Percentiles rank a stretch among this genome's conserved stretches.
phyloP scores from a whole-genome alignment of 805 yeast genomes.

The Ogataea corticis region DNA sequence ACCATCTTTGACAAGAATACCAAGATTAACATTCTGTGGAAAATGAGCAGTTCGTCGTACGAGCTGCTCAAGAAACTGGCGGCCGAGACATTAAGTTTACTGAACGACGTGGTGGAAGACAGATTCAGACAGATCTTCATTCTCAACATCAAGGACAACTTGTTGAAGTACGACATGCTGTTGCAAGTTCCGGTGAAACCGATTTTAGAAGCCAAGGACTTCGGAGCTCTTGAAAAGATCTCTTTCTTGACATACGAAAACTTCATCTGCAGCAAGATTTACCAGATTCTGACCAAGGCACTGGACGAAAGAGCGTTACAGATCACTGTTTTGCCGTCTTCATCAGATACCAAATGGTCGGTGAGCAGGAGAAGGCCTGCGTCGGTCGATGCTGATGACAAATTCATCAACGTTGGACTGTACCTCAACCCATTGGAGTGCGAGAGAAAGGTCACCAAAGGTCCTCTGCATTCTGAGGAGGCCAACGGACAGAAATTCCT shows the following conservation, averaged over 20 bases:
- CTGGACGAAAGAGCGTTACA: constrained; percentile 50
- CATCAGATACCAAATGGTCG: constrained; percentile 34
- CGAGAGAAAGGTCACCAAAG: constrained; percentile 83
- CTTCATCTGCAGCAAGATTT: constrained; percentile 60
- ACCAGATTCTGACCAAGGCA: constrained; percentile 56
- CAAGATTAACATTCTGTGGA: constrained; percentile 79
- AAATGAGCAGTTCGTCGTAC: constrained; percentile 72
- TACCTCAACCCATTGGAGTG: constrained; percentile 68
- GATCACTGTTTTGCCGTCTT: constrained; percentile 33
- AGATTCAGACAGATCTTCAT: constrained; percentile 79
- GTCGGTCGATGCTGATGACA: constrained; percentile 28
- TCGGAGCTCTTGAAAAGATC: constrained; percentile 71
- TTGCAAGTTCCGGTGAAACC: constrained; percentile 52
- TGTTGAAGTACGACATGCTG: constrained; percentile 66
- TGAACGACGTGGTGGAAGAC: constrained; percentile 80
- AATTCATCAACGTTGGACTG: constrained; percentile 56
- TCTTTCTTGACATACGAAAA: constrained; percentile 70
- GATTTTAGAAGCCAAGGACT: constrained; percentile 41
- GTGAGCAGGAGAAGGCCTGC: constrained; percentile 56
- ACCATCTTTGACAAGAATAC: constrained; percentile 74
- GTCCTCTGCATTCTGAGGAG: constrained; percentile 67
- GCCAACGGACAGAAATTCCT: constrained; percentile 66
- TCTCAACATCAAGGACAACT: constrained; percentile 51
- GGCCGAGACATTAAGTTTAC: constrained; percentile 58
- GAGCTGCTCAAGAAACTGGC: constrained; percentile 65